phyloP scores from a whole-genome alignment of 2,329 filamentous ascomycete genomes.

The Pseudonectria foliicola region DNA sequence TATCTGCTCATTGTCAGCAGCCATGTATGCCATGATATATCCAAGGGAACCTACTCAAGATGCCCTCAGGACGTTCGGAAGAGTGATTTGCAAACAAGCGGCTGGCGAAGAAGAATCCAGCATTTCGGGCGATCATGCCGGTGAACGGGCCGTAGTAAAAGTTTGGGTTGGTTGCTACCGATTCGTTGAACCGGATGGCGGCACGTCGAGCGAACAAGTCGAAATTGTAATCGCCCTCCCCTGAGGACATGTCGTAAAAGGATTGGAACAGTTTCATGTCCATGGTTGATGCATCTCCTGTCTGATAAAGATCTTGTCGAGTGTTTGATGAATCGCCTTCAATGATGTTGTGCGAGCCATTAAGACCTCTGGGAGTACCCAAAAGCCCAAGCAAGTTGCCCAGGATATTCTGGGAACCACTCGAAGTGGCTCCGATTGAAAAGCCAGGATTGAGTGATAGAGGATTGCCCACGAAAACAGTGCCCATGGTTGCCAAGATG shows the following conservation, averaged over 20 bases:
- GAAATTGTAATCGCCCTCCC: too few relatives aligned
- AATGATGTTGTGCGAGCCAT: slow-evolving; percentile 48
- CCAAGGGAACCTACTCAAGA: slow-evolving; percentile 2
- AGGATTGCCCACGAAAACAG: slow-evolving; percentile 42
- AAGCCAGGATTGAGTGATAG: slow-evolving; percentile 41
- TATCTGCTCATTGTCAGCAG: slow-evolving; percentile 2
- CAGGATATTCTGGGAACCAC: slow-evolving; percentile 33
- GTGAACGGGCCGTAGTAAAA: slow-evolving; percentile 47
- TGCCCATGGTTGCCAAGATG: slow-evolving; percentile 38
- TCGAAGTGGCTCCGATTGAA: slow-evolving; percentile 41
- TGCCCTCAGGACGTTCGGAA: slow-evolving; percentile 29
- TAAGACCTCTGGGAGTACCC: slow-evolving; percentile 33
- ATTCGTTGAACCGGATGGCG: slow-evolving; percentile 34
- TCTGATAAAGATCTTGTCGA: slow-evolving; percentile 41
- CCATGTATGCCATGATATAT: too few relatives aligned
- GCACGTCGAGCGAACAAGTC: too few relatives aligned
- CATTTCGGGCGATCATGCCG: slow-evolving; percentile 38
- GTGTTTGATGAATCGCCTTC: slow-evolving; percentile 47
- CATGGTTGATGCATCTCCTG: slow-evolving; percentile 41
- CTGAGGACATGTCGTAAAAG: too few relatives aligned
- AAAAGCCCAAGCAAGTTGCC: slow-evolving; percentile 34
- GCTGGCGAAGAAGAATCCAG: slow-evolving; percentile 37
- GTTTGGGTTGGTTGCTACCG: slow-evolving; percentile 41
- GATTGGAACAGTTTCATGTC: slow-evolving; percentile 39
- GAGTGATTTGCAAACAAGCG: slow-evolving; percentile 39